Evolutionary conservation across 768 basidiomycete genomes (phyloP).

Genomic region (Gymnopilus dilepis): DNA sequence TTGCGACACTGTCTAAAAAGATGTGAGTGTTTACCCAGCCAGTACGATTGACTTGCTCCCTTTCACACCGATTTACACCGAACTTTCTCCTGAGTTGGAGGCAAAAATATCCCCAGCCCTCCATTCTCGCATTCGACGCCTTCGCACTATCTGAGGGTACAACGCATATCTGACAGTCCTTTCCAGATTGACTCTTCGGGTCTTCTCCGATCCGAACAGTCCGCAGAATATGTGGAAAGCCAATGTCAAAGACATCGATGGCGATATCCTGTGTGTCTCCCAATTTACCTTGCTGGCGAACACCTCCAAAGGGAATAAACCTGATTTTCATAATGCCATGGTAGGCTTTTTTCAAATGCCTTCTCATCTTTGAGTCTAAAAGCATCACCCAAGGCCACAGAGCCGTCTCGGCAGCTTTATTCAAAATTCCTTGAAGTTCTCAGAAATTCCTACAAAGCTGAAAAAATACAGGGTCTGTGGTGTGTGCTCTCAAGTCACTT

Average conservation of each 20-base stretch:
- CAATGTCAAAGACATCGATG: conserved; percentile 85
- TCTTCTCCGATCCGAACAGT: conserved; percentile 66
- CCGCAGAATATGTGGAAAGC: conserved; percentile 81
- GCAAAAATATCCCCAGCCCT: conserved; percentile 10
- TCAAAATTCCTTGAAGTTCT: conserved; percentile 73
- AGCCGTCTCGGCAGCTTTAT: conserved; percentile 73
- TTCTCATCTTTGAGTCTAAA: conserved; percentile 5
- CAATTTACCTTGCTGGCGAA: conserved; percentile 93
- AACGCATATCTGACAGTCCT: conserved; percentile 10
- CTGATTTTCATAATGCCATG: conserved; percentile 95
- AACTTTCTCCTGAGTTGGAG: conserved; percentile 14
- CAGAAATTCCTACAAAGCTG: conserved; percentile 65
- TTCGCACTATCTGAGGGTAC: conserved; percentile 1
- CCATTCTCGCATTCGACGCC: conserved; percentile 13
- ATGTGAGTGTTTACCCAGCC: conserved; percentile 56
- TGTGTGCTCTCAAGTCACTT: conserved; percentile 3
- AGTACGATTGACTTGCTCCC: conserved; percentile 22
- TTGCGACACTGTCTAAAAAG: conserved; percentile 77
- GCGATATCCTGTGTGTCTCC: conserved; percentile 92
- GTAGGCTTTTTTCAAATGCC: conserved; percentile 43
- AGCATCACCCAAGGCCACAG: conserved; percentile 55
- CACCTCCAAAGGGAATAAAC: conserved; percentile 86
- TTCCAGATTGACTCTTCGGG: conserved; percentile 69
- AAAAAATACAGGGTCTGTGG: conserved; percentile 77
- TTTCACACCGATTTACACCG: conserved; percentile 22